phyloP scores from a whole-genome alignment of 202 grass and related monocot genomes.

The Setaria viridis region DNA sequence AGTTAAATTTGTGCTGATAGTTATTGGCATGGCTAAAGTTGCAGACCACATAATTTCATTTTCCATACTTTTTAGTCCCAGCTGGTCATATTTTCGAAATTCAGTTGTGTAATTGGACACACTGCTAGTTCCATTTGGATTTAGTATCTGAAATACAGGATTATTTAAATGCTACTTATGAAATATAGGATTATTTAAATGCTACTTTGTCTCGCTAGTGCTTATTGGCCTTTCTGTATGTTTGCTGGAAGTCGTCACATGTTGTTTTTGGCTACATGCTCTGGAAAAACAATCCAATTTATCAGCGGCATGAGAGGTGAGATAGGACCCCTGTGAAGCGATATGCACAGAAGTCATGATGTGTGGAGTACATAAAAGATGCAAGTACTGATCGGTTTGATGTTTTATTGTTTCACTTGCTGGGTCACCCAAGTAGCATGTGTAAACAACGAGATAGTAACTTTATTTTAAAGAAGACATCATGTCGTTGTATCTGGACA shows the following conservation, averaged over 20 bases:
- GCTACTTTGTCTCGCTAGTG: not conserved
- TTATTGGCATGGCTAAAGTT: constrained; percentile 13
- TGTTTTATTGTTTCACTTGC: not conserved
- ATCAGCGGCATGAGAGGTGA: not conserved
- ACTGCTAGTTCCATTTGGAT: constrained; percentile 13
- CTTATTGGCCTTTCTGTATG: constrained; percentile 1
- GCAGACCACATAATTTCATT: constrained; percentile 6
- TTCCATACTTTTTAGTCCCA: constrained; percentile 13
- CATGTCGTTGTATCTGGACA: not conserved
- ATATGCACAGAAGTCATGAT: not conserved
- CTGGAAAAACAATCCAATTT: constrained; percentile 1
- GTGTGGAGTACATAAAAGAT: not conserved
- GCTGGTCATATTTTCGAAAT: not conserved
- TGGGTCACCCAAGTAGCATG: not conserved
- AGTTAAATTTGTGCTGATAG: constrained; percentile 32
- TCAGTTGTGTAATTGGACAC: constrained; percentile 3
- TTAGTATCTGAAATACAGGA: not conserved
- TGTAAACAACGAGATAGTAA: not conserved
- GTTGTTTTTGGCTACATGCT: not conserved
- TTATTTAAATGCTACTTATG: not conserved
- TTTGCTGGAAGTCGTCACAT: not conserved
- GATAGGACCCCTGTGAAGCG: not conserved
- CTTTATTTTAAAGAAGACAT: not conserved
- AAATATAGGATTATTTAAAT: not conserved
- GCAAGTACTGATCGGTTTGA: not conserved